Conservation (phyloP, 257 asterid genomes). For the Petrea volubilis region DNA sequence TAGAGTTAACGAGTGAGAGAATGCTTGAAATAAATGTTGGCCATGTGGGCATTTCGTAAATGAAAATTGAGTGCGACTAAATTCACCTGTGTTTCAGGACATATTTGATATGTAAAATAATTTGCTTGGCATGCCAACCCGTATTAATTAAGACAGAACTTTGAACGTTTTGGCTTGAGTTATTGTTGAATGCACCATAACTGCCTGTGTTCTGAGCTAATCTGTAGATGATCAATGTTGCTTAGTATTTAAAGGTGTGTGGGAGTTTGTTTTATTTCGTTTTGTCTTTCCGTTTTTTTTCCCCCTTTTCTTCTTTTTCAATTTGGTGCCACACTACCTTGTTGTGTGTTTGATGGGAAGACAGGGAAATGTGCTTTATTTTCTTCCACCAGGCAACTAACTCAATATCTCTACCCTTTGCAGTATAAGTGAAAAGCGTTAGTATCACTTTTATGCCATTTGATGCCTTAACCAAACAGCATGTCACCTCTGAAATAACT, state of each 20-base stretch:
- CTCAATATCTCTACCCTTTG: too few species aligned
- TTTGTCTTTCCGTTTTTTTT: too few species aligned
- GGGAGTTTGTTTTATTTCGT: too few species aligned
- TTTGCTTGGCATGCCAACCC: not conserved
- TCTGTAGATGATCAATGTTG: too few species aligned
- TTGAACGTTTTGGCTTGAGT: not conserved
- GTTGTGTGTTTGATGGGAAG: not conserved
- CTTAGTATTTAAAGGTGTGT: not conserved
- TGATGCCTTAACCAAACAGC: too few species aligned
- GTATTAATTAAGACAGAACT: not conserved
- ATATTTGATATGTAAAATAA: not conserved
- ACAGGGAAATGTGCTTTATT: not conserved
- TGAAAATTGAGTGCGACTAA: not conserved
- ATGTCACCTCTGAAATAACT: not conserved
- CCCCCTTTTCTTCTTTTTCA: too few species aligned
- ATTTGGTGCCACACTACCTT: not conserved
- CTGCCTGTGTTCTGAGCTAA: too few species aligned
- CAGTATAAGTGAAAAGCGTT: too few species aligned
- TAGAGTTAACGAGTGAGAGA: not conserved
- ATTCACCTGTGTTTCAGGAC: not conserved
- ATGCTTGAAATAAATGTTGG: conserved; percentile 2
- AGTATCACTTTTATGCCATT: not conserved
- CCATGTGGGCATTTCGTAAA: not conserved
- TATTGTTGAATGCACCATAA: not conserved
- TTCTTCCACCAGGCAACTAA: not conserved